phyloP scores from a whole-genome alignment of 371 early-diverging fungal species.

The Entomophthora muscae region DNA sequence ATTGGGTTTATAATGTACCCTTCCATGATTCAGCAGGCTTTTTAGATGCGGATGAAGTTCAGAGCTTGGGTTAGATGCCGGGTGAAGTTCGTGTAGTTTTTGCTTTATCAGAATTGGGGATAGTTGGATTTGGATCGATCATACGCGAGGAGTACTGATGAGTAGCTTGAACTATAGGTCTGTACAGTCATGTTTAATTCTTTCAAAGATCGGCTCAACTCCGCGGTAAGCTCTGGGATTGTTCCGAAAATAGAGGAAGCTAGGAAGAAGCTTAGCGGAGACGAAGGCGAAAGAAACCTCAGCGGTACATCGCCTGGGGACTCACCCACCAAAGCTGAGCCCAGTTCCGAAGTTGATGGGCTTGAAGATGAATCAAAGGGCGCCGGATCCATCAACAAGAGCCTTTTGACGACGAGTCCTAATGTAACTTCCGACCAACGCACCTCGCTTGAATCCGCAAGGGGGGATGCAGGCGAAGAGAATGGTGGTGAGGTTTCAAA shows the following conservation, averaged over 20 bases:
- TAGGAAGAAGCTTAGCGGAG: not conserved
- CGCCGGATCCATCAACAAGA: no score
- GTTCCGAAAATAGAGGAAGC: not conserved
- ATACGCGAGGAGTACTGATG: no score
- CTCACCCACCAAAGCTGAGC: not conserved
- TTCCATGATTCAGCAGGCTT: no score
- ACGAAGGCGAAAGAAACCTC: not conserved
- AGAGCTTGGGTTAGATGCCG: no score
- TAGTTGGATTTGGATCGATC: no score
- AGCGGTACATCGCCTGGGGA: not conserved
- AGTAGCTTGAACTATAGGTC: no score
- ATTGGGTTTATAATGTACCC: no score
- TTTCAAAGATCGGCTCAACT: constrained; percentile 6
- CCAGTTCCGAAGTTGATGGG: not conserved
- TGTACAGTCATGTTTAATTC: constrained; percentile 9
- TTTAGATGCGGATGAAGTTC: no score
- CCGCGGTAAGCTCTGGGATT: constrained; percentile 1
- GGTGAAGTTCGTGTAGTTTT: no score
- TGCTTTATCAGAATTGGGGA: no score
- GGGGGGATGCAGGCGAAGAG: not conserved
- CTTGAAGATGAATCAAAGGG: not conserved
- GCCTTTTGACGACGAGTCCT: not conserved
- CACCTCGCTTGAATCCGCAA: not conserved
- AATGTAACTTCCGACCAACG: not conserved
- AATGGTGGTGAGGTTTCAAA: not conserved